Base-by-base conservation (phyloP, 352 stramenopile genomes). In the Pythium volutum region DNA sequence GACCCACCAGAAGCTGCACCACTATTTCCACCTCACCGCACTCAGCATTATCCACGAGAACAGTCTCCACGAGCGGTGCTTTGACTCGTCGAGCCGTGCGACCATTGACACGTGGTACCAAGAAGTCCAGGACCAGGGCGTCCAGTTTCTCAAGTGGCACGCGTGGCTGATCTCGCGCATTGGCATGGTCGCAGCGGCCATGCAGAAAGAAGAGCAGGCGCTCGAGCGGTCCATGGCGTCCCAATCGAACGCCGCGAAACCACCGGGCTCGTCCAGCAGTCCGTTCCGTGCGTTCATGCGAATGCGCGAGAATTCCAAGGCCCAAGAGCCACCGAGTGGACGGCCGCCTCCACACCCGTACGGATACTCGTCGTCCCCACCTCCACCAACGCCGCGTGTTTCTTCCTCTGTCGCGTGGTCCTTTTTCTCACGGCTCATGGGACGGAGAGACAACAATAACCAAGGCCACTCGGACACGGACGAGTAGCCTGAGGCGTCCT, bases 11-110 rank as follows among this genome's bases (percentile, higher is more conserved):
- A 93, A 93, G 59, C 70, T 95, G 23, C 79, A 95, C 29, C 84
- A 91, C 67, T 95, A 92, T 54, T 95, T 95, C 74, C 84, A 95
- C 49, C 59, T 95, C 48, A 92, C 86, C 5, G 86, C 86, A 22
- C 71, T 88, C 31, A 93, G 86, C 55, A 93, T 95, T 55, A 92
- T 95, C 46, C 79, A 93, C 65, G 84, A 95, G 59, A 92, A 93
- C 71, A 74, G 83, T 53, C 72, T 92, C 43, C 80, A 89, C 51
- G 84, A 93, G 48, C 71, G 76, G 31, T 92, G 79, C 58, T 91
- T 93, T 53, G 73, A 75, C 59, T 89, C 84, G 20, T 95, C 86
- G 1, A 93, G 83, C 51, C 82, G 86, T n/a, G 73, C 86, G 31
- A 90, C 81, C 16, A 89, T 93, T 61, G 81, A 93, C 51, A 75